phyloP scores from a whole-genome alignment of 331 rosid species.

The Prunus yedoensis region DNA sequence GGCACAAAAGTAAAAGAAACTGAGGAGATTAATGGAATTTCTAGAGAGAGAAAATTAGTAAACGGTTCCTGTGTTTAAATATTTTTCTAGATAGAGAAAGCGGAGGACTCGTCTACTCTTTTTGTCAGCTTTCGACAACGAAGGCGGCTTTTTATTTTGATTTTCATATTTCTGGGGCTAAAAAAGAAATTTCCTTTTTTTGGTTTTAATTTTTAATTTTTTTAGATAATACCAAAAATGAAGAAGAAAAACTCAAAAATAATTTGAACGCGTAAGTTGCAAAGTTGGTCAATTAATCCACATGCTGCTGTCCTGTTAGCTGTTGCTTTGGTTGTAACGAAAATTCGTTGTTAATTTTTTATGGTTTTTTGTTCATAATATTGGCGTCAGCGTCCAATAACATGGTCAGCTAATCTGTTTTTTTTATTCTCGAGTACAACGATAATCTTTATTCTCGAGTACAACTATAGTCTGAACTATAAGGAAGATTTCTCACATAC shows the following conservation, averaged over 20 bases:
- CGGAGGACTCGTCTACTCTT: slow-evolving; percentile 34
- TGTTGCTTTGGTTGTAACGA: slow-evolving; percentile 10
- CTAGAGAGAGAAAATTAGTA: slow-evolving; percentile 18
- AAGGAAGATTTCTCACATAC: too few species aligned
- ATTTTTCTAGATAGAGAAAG: slow-evolving; percentile 12
- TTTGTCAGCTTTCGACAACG: slow-evolving; percentile 12
- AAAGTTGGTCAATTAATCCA: background rate
- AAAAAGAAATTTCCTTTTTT: background rate
- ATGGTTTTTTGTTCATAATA: background rate
- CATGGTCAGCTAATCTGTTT: too few species aligned
- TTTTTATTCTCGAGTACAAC: too few species aligned
- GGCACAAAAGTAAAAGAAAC: background rate
- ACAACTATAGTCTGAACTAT: fast-evolving
- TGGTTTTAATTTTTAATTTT: background rate
- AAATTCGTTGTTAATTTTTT: background rate
- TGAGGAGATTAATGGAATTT: slow-evolving; percentile 14
- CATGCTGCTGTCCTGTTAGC: background rate
- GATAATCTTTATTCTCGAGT: too few species aligned
- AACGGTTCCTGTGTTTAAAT: background rate
- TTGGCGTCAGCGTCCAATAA: background rate
- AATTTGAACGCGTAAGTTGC: background rate
- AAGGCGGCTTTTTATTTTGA: background rate
- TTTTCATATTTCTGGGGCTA: background rate
- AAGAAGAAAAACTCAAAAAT: background rate
- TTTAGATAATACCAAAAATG: background rate